Evolutionary conservation across 148 eudicot species (phyloP), one percentile per base, ranked within the genome.

Genomic region (Nepenthes mirabilis): DNA sequence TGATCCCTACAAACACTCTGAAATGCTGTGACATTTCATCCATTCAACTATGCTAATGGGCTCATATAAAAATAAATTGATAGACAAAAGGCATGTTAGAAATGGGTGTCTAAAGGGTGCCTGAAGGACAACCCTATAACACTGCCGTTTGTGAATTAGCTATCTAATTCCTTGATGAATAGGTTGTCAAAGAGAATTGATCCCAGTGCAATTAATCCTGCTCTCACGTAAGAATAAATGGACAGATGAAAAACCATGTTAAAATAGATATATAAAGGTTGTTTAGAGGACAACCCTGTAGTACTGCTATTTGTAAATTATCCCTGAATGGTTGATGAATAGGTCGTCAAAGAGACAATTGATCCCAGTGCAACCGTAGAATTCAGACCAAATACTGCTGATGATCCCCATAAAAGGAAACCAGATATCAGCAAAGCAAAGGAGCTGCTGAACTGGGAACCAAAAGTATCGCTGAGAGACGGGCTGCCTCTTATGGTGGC

Each of bases 371-470:
- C 96, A 36, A 67, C 79, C n/a, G 83, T 88, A 67, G 84, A 72
- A 47, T 88, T 83, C 70, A 73, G 58, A 67, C 64, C 65, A 14
- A 88, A 85, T 71, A 88, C 96, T 36, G 91, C 87, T 32, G 96
- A 88, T 70, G 96, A 88, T 75, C 96, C 96, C 34, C 96, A 88
- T 60, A 85, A 77, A 75, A 77, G 96, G 76, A 88, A 88, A 63
- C 96, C 96, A 37, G 96, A 88, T 83, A 88, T 88, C 69, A 75
- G 80, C 78, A 88, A 75, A 66, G 96, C 91, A 36, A 88, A 83
- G 72, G 89, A 85, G 43, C 79, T 85, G 11, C 75, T 88, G 64
- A 79, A 85, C 73, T 88, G 96, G 96, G 89, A 88, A 73, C 96
- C 96, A 12, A 88, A 83, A 65, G 65, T 88, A 23, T 65, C 96